Evolutionary conservation across 306 rosid species (phyloP), one percentile per base, ranked within the genome.

Genomic region (Prunus padus): DNA sequence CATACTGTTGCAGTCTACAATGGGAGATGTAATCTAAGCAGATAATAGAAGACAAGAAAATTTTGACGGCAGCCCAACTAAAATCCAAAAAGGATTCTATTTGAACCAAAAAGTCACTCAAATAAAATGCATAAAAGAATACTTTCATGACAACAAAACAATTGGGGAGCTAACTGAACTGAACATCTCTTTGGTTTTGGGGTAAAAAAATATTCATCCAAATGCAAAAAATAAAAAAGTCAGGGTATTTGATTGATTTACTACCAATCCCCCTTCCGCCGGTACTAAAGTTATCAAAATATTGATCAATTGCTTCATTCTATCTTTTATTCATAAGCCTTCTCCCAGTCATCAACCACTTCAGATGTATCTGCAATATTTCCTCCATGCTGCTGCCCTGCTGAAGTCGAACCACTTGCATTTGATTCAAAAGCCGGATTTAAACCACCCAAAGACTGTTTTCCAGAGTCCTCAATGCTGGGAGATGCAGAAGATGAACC

Each of bases 331-430:
- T 88, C 93, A 76, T 71, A 89, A 75, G 97, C 96, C 80, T 85
- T 80, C 86, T 93, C 98, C 98, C 97, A 93, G 76, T 93, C 98
- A 78, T 93, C 97, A 18, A 85, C 89, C 79, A 85, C 97, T 76
- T 89, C 96, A 73, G 84, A 85, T 69, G 15, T 81, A 62, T 89
- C 88, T 47, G 78, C 33, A 2, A 69, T 62, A 65, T 45, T 74
- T 65, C 71, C 85, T 30, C 67, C 82, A 55, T 20, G 88, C 80
- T 54, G 83, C 45, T 49, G 79, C 31, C 65, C 79, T 40, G 20
- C 71, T 56, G 79, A 61, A 71, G 65, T 81, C 64, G 77, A 50
- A 2, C 82, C 80, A 67, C 86, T 77, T 3, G 74, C 50, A 30
- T 51, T 46, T 6, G 51, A 31, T 45, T 57, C 69, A 55, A 44